These are phyloP conservation scores for Cucurbita ficifolia DNA, from an alignment of 306 rosid genomes.

Conservation along the genomic window DNA sequence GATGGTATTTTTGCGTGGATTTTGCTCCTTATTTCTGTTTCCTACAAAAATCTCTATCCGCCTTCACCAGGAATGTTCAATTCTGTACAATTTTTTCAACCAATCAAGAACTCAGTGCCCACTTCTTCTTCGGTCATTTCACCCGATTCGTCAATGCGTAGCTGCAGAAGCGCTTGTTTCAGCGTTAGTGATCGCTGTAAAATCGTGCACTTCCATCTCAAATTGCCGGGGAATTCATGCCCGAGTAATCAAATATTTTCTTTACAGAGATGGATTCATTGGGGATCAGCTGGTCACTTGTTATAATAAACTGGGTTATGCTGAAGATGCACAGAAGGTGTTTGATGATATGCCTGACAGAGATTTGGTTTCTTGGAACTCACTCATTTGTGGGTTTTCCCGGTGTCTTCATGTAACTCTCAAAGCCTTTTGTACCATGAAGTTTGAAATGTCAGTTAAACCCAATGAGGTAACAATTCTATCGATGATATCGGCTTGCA, in stretches of 20 bases:
- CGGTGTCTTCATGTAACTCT: constrained; percentile 28
- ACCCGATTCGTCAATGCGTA: background rate
- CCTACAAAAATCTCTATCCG: background rate
- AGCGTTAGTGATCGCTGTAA: constrained; percentile 26
- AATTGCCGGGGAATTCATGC: constrained; percentile 45
- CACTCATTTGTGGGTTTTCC: constrained; percentile 50
- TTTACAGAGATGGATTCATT: constrained; percentile 50
- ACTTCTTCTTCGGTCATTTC: background rate
- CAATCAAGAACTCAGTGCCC: constrained; percentile 4
- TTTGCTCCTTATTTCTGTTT: background rate
- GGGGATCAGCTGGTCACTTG: constrained; percentile 55
- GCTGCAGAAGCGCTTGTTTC: constrained; percentile 27
- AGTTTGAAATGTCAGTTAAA: constrained; percentile 17
- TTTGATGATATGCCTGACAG: constrained; percentile 51
- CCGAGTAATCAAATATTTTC: constrained; percentile 38
- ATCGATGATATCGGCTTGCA: constrained; percentile 46
- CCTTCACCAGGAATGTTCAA: background rate
- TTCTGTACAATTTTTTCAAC: constrained; percentile 9
- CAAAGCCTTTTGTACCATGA: constrained; percentile 28
- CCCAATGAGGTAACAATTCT: constrained; percentile 45
- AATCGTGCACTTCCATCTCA: constrained; percentile 29
- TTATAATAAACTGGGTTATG: constrained; percentile 32
- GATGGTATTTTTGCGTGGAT: constrained; percentile 5
- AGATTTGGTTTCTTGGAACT: constrained; percentile 60
- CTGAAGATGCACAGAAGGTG: constrained; percentile 36